A percentile compares a stretch with the other conserved stretches of the same genome.
Evolutionary conservation across 2,329 filamentous ascomycete genomes (phyloP).

Genomic region (Nemania diffusa): DNA sequence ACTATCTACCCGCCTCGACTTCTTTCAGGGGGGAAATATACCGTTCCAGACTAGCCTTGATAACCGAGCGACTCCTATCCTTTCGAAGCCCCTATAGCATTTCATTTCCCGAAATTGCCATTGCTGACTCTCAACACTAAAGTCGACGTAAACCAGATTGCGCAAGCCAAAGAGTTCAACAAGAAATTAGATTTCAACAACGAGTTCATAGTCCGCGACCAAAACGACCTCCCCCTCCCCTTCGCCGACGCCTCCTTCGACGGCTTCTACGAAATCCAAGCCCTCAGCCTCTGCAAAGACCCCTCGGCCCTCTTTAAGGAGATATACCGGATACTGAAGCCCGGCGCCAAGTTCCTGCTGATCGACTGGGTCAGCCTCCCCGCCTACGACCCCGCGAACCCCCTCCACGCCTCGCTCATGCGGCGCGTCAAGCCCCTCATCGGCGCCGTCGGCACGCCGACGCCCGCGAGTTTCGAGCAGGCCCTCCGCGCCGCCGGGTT

Average conservation of each 20-base stretch:
- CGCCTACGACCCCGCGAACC: slow-evolving; percentile 58
- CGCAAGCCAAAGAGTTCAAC: slow-evolving; percentile 49
- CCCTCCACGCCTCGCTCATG: slow-evolving; percentile 62
- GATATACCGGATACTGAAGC: slow-evolving; percentile 60
- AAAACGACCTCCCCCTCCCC: slow-evolving; percentile 62
- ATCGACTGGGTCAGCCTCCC: slow-evolving; percentile 65
- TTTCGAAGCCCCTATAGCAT: background rate
- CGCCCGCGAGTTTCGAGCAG: slow-evolving; percentile 57
- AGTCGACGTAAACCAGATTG: slow-evolving; percentile 61
- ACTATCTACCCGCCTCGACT: background rate
- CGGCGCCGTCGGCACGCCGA: slow-evolving; percentile 65
- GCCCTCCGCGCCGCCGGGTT: slow-evolving; percentile 61
- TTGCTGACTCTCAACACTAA: slow-evolving; percentile 9
- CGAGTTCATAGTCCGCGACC: slow-evolving; percentile 61
- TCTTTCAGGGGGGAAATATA: background rate
- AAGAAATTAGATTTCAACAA: slow-evolving; percentile 51
- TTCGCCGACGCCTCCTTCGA: slow-evolving; percentile 62
- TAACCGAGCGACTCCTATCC: background rate
- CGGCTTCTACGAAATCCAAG: slow-evolving; percentile 68
- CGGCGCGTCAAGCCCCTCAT: slow-evolving; percentile 65
- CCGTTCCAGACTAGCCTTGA: background rate
- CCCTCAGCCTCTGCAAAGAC: slow-evolving; percentile 63
- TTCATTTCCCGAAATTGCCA: background rate
- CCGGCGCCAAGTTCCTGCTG: slow-evolving; percentile 60
- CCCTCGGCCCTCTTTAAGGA: slow-evolving; percentile 59